Percentiles rank a stretch among this genome's conserved stretches.
Evolutionary conservation across 1,139 yeast species (phyloP).

Genomic region (Pneumocystis carinii): DNA sequence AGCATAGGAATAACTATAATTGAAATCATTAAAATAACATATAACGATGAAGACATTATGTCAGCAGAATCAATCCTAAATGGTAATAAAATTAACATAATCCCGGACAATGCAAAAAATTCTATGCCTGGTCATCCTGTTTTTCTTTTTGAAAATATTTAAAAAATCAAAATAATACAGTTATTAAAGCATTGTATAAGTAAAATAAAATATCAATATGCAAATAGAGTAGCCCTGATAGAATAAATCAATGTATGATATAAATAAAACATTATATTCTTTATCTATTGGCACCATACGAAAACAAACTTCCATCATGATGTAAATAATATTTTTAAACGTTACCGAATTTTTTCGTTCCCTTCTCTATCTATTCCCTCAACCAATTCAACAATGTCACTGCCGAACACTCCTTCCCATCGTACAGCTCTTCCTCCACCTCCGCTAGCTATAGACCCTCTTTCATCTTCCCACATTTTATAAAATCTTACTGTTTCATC

Average conservation of each 20-base stretch:
- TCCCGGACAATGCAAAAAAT: slow-evolving; percentile 57
- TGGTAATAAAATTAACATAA: slow-evolving; percentile 53
- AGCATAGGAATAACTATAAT: slow-evolving; percentile 47
- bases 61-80: slow-evolving; percentile 22
- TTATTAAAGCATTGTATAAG: not conserved
- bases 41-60: slow-evolving; percentile 38
- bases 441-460: slow-evolving; percentile 6
- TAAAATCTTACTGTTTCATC: slow-evolving; percentile 66
- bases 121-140: slow-evolving; percentile 95
- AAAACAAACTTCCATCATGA: not conserved
- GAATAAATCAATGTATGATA: not conserved
- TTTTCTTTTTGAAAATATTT: slow-evolving; percentile 47
- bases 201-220: not conserved
- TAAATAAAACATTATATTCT: not conserved
- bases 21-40: slow-evolving; percentile 40
- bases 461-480: slow-evolving; percentile 40
- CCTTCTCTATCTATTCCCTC: slow-evolving; percentile 31
- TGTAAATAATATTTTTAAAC: not conserved
- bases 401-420: slow-evolving; percentile 32
- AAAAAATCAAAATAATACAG: not conserved
- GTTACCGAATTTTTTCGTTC: slow-evolving; percentile 14
- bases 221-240: not conserved
- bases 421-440: slow-evolving; percentile 13
- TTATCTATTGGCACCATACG: not conserved
- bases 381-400: slow-evolving; percentile 37